Evolutionary conservation across 2,329 filamentous ascomycete genomes (phyloP).

Genomic region (Tolypocladium sp.): DNA sequence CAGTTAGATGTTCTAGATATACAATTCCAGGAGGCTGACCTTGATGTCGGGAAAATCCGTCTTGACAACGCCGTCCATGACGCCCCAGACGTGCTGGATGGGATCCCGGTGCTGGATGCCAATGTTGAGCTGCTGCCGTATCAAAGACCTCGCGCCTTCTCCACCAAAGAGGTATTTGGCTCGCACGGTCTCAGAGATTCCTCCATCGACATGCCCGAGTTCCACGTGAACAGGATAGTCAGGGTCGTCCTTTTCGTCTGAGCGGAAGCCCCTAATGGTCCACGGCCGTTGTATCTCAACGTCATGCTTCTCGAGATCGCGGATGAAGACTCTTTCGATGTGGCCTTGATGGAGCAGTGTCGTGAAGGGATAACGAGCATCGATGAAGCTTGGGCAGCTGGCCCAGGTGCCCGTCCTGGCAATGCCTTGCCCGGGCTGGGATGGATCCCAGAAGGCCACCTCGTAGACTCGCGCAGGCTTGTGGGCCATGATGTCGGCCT

Average conservation of each 20-base stretch:
- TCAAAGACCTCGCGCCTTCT: constrained; percentile 59
- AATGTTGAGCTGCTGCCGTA: constrained; percentile 58
- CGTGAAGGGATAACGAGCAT: constrained; percentile 62
- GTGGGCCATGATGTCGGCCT: constrained; percentile 78
- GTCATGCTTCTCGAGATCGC: constrained; percentile 53
- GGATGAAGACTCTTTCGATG: constrained; percentile 62
- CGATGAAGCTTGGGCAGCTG: constrained; percentile 77
- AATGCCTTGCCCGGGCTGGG: constrained; percentile 45
- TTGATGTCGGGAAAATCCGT: constrained; percentile 74
- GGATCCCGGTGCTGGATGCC: constrained; percentile 63
- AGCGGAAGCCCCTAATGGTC: constrained; percentile 52
- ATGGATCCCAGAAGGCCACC: constrained; percentile 64
- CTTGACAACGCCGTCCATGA: constrained; percentile 64
- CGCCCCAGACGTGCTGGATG: constrained; percentile 64
- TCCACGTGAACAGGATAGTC: constrained; percentile 75
- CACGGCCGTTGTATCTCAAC: constrained; percentile 54
- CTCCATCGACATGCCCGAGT: constrained; percentile 68
- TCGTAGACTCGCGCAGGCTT: constrained; percentile 80
- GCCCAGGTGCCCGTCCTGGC: constrained; percentile 68
- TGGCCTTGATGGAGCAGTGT: constrained; percentile 62
- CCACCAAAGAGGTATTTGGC: constrained; percentile 65
- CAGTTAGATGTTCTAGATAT: constrained; percentile 19
- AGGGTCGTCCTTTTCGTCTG: constrained; percentile 43
- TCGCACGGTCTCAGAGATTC: constrained; percentile 54
- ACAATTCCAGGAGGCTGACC: constrained; percentile 21